Evolutionary conservation across 768 basidiomycete genomes (phyloP), one percentile per base, ranked within the genome.

Genomic region (Amanita subjunquillea): DNA sequence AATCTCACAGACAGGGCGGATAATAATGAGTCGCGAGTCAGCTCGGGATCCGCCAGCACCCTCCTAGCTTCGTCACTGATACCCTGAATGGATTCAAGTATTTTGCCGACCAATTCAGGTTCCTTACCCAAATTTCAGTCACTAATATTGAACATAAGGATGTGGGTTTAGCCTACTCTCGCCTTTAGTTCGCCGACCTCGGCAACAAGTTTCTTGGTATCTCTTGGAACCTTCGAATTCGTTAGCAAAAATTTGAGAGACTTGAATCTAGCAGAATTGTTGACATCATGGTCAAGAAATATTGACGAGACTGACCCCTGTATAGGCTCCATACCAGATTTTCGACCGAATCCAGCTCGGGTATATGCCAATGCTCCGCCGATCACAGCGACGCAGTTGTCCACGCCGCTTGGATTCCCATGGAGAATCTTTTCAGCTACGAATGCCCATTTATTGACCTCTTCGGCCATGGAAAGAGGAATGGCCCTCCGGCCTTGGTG

Each of bases 341-440:
- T 81, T 69, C 73, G 82, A 48, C 77, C 81, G 56, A 86, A 90
- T 54, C 87, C 83, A 58, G 89, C 72, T 52, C 88, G 80, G 15
- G 86, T 89, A 69, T 95, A 99, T 17, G 85, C 81, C 58, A 98
- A 73, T 25, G 92, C 96, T 45, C 95, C 95, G 17, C 96, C 96
- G 62, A 85, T 88, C 0, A 92, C 87, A 13, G 89, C 78, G 34
- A 97, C 91, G 17, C 93, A 88, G 66, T 99, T 98, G 65, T 99
- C 96, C 22, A 99, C 88, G 7, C 96, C 96, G 60, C 91, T 95
- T 2, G 96, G 96, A 61, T 88, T 98, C 0, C 96, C 96, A 64
- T 99, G 96, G 48, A 97, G 70, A 39, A 99, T 86, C 68, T 98
- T 98, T 71, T 99, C 96, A 9, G 86, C 78, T 48, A 97, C 72